Evolutionary conservation across 768 basidiomycete genomes (phyloP).

Genomic region (Amanita subjunquillea): DNA sequence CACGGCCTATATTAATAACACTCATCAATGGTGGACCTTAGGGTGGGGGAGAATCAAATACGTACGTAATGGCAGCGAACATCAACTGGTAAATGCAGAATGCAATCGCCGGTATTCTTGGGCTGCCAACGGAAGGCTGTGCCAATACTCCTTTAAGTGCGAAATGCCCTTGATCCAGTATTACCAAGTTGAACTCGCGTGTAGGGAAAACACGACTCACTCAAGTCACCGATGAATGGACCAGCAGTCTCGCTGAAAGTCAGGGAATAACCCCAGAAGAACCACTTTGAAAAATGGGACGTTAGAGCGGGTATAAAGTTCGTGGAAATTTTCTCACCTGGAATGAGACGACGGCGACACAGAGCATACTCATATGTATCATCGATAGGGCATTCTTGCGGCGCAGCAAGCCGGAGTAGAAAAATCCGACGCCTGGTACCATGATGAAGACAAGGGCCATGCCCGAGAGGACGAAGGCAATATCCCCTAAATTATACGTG

Average conservation of each 20-base stretch:
- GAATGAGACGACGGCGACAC: conserved; percentile 72
- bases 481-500: conserved; percentile 39
- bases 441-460: conserved; percentile 81
- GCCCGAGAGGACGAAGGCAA: conserved; percentile 50
- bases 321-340: conserved; percentile 40
- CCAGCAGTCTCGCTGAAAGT: conserved; percentile 75
- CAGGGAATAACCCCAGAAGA: conserved; percentile 95
- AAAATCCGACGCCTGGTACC: conserved; percentile 80
- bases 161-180: conserved; percentile 54
- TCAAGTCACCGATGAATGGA: conserved; percentile 78
- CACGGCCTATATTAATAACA: conserved; percentile 43
- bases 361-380: conserved; percentile 74
- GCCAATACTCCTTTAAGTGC: conserved; percentile 70
- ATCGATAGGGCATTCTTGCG: conserved; percentile 91
- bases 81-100: conserved; percentile 85
- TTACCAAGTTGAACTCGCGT: background rate
- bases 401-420: conserved; percentile 85
- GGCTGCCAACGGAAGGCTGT: conserved; percentile 63
- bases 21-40: conserved; percentile 9
- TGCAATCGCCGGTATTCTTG: conserved; percentile 60
- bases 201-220: conserved; percentile 27
- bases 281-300: conserved; percentile 51
- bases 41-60: conserved; percentile 2
- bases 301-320: background rate
- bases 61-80: conserved; percentile 84